phyloP scores from a whole-genome alignment of 352 stramenopile species.

The Phytophthora parvispora region DNA sequence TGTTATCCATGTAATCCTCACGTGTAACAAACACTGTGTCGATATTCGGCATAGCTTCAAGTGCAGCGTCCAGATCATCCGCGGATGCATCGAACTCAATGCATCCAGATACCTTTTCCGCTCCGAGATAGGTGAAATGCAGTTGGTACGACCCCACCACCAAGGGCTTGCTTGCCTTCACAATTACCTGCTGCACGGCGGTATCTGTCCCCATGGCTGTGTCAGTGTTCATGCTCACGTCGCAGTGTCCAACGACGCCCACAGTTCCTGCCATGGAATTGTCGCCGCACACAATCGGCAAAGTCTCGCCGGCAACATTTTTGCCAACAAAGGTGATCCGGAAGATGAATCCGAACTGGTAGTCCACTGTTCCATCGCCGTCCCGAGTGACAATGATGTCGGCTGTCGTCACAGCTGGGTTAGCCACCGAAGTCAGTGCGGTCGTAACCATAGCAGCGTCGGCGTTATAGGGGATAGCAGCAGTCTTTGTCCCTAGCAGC shows the following conservation, averaged over 20 bases:
- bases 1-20: conserved; percentile 30
- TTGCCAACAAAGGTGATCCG: conserved; percentile 86
- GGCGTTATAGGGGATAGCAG: conserved; percentile 57
- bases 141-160: conserved; percentile 69
- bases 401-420: conserved; percentile 39
- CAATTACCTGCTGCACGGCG: conserved; percentile 71
- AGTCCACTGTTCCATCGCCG: conserved; percentile 65
- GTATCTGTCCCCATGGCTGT: conserved; percentile 76
- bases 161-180: conserved; percentile 61
- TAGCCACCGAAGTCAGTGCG: conserved; percentile 31
- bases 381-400: conserved; percentile 85
- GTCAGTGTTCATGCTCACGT: conserved; percentile 75
- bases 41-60: conserved; percentile 74
- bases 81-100: conserved; percentile 74
- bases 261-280: conserved; percentile 53
- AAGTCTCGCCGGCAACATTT: conserved; percentile 71
- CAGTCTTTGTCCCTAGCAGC: conserved; percentile 23
- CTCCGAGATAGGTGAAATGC: conserved; percentile 53
- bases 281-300: conserved; percentile 28
- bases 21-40: conserved; percentile 83
- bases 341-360: conserved; percentile 74
- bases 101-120: conserved; percentile 42
- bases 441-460: conserved; percentile 39
- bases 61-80: conserved; percentile 59
- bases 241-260: conserved; percentile 45